A percentile compares a stretch with the other conserved stretches of the same genome.
These are phyloP conservation scores for Dioscorea dumetorum DNA, from an alignment of 106 monocot genomes.

Conservation along the genomic window DNA sequence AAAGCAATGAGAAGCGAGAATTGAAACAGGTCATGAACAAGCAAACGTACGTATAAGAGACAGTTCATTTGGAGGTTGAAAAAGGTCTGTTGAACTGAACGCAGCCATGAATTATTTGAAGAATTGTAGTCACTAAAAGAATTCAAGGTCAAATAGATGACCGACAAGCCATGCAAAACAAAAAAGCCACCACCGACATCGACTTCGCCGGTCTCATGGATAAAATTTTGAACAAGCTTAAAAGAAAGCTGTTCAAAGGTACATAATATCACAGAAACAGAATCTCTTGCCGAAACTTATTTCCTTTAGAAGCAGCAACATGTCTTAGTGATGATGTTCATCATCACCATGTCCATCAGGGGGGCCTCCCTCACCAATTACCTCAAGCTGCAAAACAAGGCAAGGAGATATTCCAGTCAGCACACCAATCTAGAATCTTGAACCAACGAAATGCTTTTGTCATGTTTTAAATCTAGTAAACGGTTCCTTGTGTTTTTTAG, in stretches of 20 bases:
- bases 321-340: background rate
- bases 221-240: constrained; percentile 1
- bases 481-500: too few relatives aligned
- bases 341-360: constrained; percentile 66
- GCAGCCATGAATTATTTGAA: constrained; percentile 7
- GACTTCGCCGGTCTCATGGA: background rate
- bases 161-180: background rate
- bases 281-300: constrained; percentile 10
- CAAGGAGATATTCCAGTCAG: too few relatives aligned
- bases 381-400: constrained; percentile 57
- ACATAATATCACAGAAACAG: constrained; percentile 23
- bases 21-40: too few relatives aligned
- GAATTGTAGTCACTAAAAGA: background rate
- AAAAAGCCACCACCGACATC: background rate
- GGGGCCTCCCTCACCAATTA: constrained; percentile 66
- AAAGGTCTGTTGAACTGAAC: too few relatives aligned
- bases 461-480: too few relatives aligned
- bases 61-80: too few relatives aligned
- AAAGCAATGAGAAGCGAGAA: too few relatives aligned
- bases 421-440: too few relatives aligned
- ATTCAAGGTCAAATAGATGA: constrained; percentile 4
- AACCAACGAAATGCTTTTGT: too few relatives aligned
- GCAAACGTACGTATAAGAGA: too few relatives aligned
- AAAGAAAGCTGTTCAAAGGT: constrained; percentile 6
- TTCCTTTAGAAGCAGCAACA: constrained; percentile 7